Base-by-base conservation (phyloP, 306 rosid genomes). In the Cicer judaicum region DNA sequence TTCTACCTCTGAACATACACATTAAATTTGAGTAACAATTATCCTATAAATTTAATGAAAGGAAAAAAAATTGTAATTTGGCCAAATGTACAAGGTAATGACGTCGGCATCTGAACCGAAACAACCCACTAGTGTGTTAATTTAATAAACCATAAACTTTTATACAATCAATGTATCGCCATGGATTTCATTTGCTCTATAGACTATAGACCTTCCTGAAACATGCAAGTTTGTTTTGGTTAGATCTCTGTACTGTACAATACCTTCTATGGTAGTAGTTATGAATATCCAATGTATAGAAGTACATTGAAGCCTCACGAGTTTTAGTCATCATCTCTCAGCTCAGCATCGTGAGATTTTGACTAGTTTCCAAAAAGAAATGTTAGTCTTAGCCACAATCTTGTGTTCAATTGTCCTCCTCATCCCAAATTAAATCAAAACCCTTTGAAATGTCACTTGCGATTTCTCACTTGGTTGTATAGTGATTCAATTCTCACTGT, bases 401-500 rank as follows among this genome's bases (percentile, higher is more conserved):
- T 41, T 78, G 57, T 46, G 21, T 24, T 72, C 64, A 65, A 79
- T 76, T 77, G 72, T 72, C 79, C 24, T 72, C 79, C 38, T 80
- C 70, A 14, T 12, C 62, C 78, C 67, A 49, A 44, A 74, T 64
- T 19, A 56, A 55, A 55, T 78, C 78, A 75, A 57, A 74, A 49
- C 39, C 53, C 61, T 76, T 47, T 48, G 57, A 40, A 53, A 57
- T 50, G 66, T 84, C 88, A 84, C 56, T 55, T 68, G 76, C 70
- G 79, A 1, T 52, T 80, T 73, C 82, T 79, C 47, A 7, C 79
- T 64, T 73, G 64, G 47, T 74, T 82, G 67, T 87, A 88, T 72
- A 91, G 82, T 10, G 90, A 85, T 64, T 87, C 82, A 0, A 56
- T 73, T 86, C 59, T 79, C 89, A 39, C 52, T 14, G 7, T 40